Evolutionary conservation across 805 yeast genomes (phyloP).

Genomic region (Debaryomyces maramus): DNA sequence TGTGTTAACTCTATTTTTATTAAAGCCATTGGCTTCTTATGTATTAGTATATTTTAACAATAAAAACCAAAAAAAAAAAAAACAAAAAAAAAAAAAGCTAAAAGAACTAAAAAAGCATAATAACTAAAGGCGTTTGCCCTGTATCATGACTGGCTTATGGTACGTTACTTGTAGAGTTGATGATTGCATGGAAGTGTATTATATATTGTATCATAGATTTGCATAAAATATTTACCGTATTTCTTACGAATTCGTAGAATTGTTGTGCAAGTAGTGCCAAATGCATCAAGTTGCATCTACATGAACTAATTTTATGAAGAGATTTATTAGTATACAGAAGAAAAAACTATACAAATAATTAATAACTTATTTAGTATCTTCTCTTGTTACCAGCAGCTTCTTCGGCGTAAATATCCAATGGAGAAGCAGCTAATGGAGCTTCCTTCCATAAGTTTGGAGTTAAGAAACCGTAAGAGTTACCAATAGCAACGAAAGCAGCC

Average conservation of each 20-base stretch:
- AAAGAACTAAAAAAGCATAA: conserved; percentile 6
- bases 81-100: conserved; percentile 7
- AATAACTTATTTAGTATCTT: conserved; percentile 59
- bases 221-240: neutral
- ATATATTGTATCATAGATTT: neutral
- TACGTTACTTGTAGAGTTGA: neutral
- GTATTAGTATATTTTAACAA: conserved; percentile 6
- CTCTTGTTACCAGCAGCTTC: conserved; percentile 75
- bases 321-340: too few relatives aligned
- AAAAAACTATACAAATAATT: neutral
- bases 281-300: too few relatives aligned
- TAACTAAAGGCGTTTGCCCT: neutral
- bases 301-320: conserved; percentile 1
- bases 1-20: conserved; percentile 6
- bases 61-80: conserved; percentile 14
- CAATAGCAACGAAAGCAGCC: conserved; percentile 99
- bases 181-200: neutral
- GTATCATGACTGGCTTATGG: neutral
- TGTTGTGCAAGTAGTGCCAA: too few relatives aligned
- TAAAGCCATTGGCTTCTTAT: conserved; percentile 3
- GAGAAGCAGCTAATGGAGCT: conserved; percentile 81
- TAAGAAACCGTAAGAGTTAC: conserved; percentile 99
- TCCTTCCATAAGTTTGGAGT: conserved; percentile 99
- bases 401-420: conserved; percentile 92
- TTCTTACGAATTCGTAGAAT: too few relatives aligned